phyloP scores from a whole-genome alignment of 495 filamentous ascomycete genomes.

The Talaromyces nanjingensis region DNA sequence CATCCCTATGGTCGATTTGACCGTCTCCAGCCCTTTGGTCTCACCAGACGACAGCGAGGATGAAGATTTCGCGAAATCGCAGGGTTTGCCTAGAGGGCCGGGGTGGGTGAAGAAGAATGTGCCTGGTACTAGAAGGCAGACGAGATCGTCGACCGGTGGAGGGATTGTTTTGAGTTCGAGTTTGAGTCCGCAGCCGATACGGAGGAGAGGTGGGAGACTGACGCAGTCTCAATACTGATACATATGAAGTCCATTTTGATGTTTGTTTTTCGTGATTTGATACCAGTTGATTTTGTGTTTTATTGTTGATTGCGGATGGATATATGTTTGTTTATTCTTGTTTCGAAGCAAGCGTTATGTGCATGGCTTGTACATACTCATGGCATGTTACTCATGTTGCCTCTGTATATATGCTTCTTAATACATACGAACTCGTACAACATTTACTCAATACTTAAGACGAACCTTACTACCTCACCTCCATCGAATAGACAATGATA shows the following conservation, averaged over 20 bases:
- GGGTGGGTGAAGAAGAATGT: conserved; percentile 32
- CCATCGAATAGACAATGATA: not conserved
- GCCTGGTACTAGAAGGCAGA: conserved; percentile 11
- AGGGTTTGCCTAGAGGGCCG: conserved; percentile 23
- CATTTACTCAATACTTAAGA: conserved; percentile 10
- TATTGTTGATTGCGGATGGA: conserved; percentile 13
- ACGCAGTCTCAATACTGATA: not conserved
- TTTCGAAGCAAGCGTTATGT: not conserved
- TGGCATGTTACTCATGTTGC: not conserved
- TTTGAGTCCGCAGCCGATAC: conserved; percentile 19
- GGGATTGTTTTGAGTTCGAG: conserved; percentile 19
- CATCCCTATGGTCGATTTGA: conserved; percentile 33
- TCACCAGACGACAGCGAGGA: conserved; percentile 22
- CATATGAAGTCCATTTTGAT: not conserved
- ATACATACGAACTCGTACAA: conserved; percentile 73
- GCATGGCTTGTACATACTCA: not conserved
- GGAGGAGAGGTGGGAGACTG: conserved; percentile 15
- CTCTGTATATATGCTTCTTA: not conserved
- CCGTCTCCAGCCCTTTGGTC: conserved; percentile 29
- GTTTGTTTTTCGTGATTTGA: not conserved
- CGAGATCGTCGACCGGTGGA: conserved; percentile 18
- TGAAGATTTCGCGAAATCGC: conserved; percentile 23
- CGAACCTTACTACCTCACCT: not conserved
- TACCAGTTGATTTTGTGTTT: conserved; percentile 1
- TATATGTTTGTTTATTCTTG: not conserved